Conservation (phyloP, 2,329 filamentous ascomycete genomes). For the Trichocomaceae sp. region DNA sequence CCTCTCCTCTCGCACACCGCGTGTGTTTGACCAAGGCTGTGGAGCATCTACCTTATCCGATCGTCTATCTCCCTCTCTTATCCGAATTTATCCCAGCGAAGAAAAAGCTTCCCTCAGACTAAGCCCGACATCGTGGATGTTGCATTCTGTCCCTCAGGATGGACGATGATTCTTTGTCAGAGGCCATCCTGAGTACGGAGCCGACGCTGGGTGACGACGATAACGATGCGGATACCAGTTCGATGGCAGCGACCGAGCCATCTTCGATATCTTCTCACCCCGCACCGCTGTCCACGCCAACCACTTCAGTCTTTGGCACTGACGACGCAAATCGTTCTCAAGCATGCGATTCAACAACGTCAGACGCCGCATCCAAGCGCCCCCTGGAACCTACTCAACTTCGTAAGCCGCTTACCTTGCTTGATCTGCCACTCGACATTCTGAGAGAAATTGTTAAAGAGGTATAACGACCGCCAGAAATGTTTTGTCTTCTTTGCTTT, state of each 20-base stretch:
- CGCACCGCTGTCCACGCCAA: neutral
- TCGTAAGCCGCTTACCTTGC: slow-evolving; percentile 55
- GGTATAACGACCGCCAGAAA: slow-evolving; percentile 36
- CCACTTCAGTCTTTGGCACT: neutral
- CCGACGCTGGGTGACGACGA: neutral
- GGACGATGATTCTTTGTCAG: slow-evolving; percentile 1
- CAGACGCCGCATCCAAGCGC: neutral
- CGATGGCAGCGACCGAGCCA: neutral
- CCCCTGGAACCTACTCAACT: neutral
- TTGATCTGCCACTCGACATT: slow-evolving; percentile 73
- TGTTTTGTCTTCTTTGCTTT: neutral
- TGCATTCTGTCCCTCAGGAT: neutral
- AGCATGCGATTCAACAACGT: neutral
- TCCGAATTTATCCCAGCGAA: neutral
- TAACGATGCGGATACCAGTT: neutral
- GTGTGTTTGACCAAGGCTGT: neutral
- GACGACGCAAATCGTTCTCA: neutral
- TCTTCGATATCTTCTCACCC: neutral
- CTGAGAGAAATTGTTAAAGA: slow-evolving; percentile 73
- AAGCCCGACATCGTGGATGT: neutral
- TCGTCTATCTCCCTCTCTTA: neutral
- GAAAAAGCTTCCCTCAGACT: neutral
- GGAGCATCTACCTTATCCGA: neutral
- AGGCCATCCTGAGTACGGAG: neutral
- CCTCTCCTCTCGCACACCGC: neutral